A percentile compares a stretch with the other conserved stretches of the same genome.
phyloP scores from a whole-genome alignment of 1,284 basidiomycete genomes.

The Cronartium quercuum region DNA sequence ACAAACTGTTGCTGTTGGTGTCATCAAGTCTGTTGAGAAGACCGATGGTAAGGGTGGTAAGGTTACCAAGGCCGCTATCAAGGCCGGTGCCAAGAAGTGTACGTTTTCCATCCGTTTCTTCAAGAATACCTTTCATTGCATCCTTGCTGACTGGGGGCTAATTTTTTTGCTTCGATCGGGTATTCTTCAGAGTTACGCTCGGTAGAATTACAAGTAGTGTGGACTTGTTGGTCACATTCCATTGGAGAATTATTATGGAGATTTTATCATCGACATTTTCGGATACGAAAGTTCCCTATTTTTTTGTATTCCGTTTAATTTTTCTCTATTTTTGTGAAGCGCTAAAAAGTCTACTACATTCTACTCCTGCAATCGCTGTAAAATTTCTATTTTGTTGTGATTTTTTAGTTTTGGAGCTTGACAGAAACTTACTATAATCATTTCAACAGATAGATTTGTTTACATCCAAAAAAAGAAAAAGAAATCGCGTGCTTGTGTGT shows the following conservation, averaged over 20 bases:
- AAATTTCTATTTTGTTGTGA: not conserved
- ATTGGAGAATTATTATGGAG: slow-evolving; percentile 5
- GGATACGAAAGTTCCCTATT: slow-evolving; percentile 39
- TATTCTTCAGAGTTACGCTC: slow-evolving; percentile 35
- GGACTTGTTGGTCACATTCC: not conserved
- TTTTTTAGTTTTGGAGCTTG: not conserved
- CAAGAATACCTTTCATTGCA: not conserved
- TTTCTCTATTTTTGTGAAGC: not conserved
- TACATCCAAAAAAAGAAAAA: too few relatives aligned
- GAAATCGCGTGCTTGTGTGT: too few relatives aligned
- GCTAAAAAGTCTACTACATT: not conserved
- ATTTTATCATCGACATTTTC: slow-evolving; percentile 39
- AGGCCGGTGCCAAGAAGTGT: slow-evolving; percentile 58
- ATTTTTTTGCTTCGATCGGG: not conserved
- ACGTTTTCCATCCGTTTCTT: slow-evolving; percentile 12
- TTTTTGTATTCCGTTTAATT: not conserved
- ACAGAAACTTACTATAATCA: too few relatives aligned
- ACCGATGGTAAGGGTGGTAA: slow-evolving; percentile 69
- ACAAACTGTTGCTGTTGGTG: slow-evolving; percentile 85
- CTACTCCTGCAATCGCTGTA: not conserved
- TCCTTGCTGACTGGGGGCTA: not conserved
- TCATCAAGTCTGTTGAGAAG: slow-evolving; percentile 94
- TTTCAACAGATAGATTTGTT: not conserved
- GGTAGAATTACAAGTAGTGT: slow-evolving; percentile 17
- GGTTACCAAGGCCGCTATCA: slow-evolving; percentile 49